Evolutionary conservation across 1,284 basidiomycete species (phyloP).

Genomic region (Sporisorium exsertum): DNA sequence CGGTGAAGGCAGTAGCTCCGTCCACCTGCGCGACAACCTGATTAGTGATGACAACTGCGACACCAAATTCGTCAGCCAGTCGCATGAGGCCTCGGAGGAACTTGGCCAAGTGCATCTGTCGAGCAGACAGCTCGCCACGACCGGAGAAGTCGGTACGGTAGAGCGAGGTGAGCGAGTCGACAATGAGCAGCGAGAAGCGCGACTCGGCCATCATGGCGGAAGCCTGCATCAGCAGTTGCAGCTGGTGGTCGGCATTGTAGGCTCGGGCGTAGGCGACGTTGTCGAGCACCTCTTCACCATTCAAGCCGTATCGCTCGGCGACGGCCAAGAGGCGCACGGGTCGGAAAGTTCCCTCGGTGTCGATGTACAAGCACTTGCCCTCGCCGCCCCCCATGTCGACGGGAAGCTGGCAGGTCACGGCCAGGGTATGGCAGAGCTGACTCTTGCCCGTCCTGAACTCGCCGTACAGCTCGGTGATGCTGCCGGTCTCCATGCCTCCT

Average conservation of each 20-base stretch:
- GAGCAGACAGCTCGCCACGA: slow-evolving; percentile 91
- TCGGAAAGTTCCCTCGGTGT: slow-evolving; percentile 98
- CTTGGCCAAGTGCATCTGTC: slow-evolving; percentile 97
- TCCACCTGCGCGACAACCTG: slow-evolving; percentile 99
- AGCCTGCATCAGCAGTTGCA: slow-evolving; percentile 87
- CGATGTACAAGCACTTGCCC: slow-evolving; percentile 98
- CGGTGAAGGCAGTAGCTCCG: slow-evolving; percentile 69
- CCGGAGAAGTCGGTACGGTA: slow-evolving; percentile 97
- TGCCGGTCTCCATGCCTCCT: slow-evolving; percentile 97
- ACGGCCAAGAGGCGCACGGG: slow-evolving; percentile 93
- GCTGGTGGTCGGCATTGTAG: slow-evolving; percentile 98
- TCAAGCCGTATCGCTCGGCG: slow-evolving; percentile 93
- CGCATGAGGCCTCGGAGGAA: slow-evolving; percentile 93
- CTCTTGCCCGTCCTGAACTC: slow-evolving; percentile 99
- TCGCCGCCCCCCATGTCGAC: slow-evolving; percentile 98
- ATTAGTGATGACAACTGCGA: slow-evolving; percentile 96
- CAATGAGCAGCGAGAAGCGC: slow-evolving; percentile 94
- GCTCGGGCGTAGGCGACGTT: slow-evolving; percentile 98
- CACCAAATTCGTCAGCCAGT: slow-evolving; percentile 96
- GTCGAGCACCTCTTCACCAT: slow-evolving; percentile 96
- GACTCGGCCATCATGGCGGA: slow-evolving; percentile 78
- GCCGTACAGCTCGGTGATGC: slow-evolving; percentile 97
- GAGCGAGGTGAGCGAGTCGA: slow-evolving; percentile 95
- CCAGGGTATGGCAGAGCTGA: slow-evolving; percentile 96
- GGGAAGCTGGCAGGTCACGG: slow-evolving; percentile 95